Evolutionary conservation across 345 rosid genomes (phyloP), one percentile per base, ranked within the genome.

Genomic region (Abelmoschus esculentus): DNA sequence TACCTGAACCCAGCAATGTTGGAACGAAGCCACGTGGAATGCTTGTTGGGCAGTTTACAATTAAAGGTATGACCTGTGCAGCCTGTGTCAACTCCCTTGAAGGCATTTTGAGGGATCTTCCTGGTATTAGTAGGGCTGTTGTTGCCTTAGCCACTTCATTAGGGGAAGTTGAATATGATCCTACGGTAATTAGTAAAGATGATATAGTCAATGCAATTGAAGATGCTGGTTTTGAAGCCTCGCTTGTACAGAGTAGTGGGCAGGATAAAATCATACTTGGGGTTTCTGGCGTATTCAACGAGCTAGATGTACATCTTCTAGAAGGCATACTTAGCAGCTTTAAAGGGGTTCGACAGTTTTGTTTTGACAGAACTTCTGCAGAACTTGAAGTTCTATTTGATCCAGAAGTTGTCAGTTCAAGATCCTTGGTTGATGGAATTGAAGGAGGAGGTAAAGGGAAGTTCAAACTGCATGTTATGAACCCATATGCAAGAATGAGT

Each of bases 11-110:
- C 3, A 67, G 73, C 60, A 59, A 76, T 60, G 53, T 64, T 46
- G 88, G 85, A 70, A 49, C 78, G 5, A 91, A 87, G 69, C 42
- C 82, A 13, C 73, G 72, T 31, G 78, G 73, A 29, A 83, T 81
- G 54, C 81, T 85, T 52, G 64, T 83, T 29, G 99, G 99, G 50
- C 98, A 96, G 75, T 96, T 92, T 74, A 85, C 93, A 1, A 86
- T 96, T 13, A 90, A 96, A 61, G 99, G 99, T 34, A 96, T 96
- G 99, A 91, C 98, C 2, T 92, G 97, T 81, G 97, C 98, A 32
- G 93, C 98, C 67, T 96, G 99, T 71, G 99, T 92, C 60, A 90
- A 87, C 79, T 92, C 97, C 0, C 92, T 96, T 55, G 99, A 96
- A 83, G 90, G 92, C 3, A 96, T 96, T 77, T 81, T 96, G 59